Evolutionary conservation across 805 yeast species (phyloP).

Genomic region (Metschnikowia colocasiae): DNA sequence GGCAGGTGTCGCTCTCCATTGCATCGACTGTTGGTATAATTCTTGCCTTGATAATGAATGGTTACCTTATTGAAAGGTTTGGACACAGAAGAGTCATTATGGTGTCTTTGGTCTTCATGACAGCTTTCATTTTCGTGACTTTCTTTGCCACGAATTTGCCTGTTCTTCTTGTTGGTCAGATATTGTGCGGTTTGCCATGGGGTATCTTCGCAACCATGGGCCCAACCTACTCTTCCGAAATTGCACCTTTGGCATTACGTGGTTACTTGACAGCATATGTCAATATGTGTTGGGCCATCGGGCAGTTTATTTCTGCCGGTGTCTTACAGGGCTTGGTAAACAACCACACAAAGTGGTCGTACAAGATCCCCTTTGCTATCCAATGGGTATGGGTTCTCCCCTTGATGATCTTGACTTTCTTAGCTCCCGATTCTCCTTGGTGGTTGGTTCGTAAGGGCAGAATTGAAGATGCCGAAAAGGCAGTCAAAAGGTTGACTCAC

Average conservation of each 20-base stretch:
- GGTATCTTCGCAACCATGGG: slow-evolving; percentile 54
- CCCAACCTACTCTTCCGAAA: slow-evolving; percentile 56
- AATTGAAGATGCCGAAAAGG: slow-evolving; percentile 38
- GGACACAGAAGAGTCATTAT: slow-evolving; percentile 42
- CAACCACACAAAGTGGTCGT: slow-evolving; percentile 32
- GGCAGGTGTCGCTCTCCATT: slow-evolving; percentile 24
- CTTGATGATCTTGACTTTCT: slow-evolving; percentile 36
- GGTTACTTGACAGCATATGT: slow-evolving; percentile 47
- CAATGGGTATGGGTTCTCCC: slow-evolving; percentile 63
- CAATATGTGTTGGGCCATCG: slow-evolving; percentile 53
- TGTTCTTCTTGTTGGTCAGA: slow-evolving; percentile 41
- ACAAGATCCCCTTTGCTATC: slow-evolving; percentile 52
- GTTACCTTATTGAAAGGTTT: slow-evolving; percentile 38
- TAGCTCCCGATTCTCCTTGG: slow-evolving; percentile 60
- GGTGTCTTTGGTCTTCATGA: slow-evolving; percentile 23
- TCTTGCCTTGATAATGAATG: slow-evolving; percentile 42
- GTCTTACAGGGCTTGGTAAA: slow-evolving; percentile 38
- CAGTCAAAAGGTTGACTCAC: slow-evolving; percentile 8
- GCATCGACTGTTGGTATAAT: slow-evolving; percentile 27
- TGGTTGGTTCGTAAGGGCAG: slow-evolving; percentile 46
- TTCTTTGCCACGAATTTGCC: slow-evolving; percentile 43
- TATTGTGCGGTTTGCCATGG: slow-evolving; percentile 48
- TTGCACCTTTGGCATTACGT: slow-evolving; percentile 50
- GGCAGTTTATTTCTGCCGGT: slow-evolving; percentile 55
- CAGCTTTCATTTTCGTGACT: slow-evolving; percentile 43